Base-by-base conservation (phyloP, 345 rosid species). In the Clausena lansium region DNA sequence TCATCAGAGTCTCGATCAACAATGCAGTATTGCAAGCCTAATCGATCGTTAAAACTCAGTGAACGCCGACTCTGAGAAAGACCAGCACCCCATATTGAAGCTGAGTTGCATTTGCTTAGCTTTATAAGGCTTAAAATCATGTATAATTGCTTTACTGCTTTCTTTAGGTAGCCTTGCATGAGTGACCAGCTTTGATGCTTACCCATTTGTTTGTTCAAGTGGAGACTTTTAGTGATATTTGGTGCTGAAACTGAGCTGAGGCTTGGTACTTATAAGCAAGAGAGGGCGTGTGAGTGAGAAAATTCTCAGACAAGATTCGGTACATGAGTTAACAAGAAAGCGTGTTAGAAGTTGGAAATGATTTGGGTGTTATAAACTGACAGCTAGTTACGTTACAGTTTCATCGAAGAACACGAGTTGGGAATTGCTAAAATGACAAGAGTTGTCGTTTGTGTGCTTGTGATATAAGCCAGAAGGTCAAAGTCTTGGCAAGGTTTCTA, bases 21-120 rank as follows among this genome's bases (percentile, higher is more conserved):
- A n/a, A 78, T 33, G 66, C 78, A 82, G 4, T 70, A 55, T 1
- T 71, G 82, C 77, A 86, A 72, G 1, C 85, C 82, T 13, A 69
- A n/a, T 24, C 80, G 76, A 55, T 83, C 85, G 11, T 79, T 80
- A 17, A 86, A 86, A 85, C 85, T 83, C 79, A 72, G 32, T 36
- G 77, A 63, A 20, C 36, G 79, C 33, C 67, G 27, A 10, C 54
- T 14, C 15, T 33, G 28, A 5, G 35, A 52, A 45, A 1, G 9
- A 70, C 38, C 58, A 27, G n/a, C 55, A 2, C 57, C 7, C 20
- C 52, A 35, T 45, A 78, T 32, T 1, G 79, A 83, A 72, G 79
- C 33, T 8, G 77, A 22, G 55, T 79, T 81, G 86, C 88, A 78
- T 60, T 64, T 67, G 35, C 60, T 58, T 8, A 4, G 17, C 67